phyloP scores from a whole-genome alignment of 805 yeast genomes.

The Schwanniomyces polymorphus region DNA sequence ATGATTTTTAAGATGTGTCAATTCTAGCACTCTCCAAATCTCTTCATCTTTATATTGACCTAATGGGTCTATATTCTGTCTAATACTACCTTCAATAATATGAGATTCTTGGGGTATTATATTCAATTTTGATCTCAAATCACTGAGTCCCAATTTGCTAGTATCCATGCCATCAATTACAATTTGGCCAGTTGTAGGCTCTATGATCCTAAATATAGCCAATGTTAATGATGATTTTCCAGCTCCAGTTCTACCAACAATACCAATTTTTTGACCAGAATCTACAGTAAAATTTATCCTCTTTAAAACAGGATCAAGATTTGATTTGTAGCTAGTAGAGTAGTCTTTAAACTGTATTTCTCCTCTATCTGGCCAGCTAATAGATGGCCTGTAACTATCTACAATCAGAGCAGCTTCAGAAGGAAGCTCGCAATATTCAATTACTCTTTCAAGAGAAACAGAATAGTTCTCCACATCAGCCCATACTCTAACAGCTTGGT shows the following conservation, averaged over 20 bases:
- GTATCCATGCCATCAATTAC: conserved; percentile 71
- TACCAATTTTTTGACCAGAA: conserved; percentile 67
- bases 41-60: conserved; percentile 66
- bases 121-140: conserved; percentile 72
- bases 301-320: conserved; percentile 76
- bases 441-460: conserved; percentile 35
- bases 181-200: conserved; percentile 69
- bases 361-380: conserved; percentile 45
- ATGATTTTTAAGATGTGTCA: conserved; percentile 75
- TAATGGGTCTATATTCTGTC: conserved; percentile 88
- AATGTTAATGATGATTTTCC: conserved; percentile 41
- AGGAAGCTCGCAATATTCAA: conserved; percentile 34
- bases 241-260: conserved; percentile 43
- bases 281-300: conserved; percentile 55
- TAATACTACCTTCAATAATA: conserved; percentile 80
- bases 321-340: conserved; percentile 82
- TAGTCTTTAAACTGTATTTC: conserved; percentile 64
- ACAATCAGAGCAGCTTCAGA: conserved; percentile 50
- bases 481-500: conserved; percentile 25
- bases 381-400: conserved; percentile 53
- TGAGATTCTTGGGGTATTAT: conserved; percentile 96
- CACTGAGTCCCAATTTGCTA: conserved; percentile 67
- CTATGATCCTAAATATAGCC: conserved; percentile 71
- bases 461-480: conserved; percentile 35
- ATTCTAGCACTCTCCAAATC: conserved; percentile 77